These are phyloP conservation scores for Heliamphora pulchella DNA, from an alignment of 179 eudicot species.

Conservation along the genomic window DNA sequence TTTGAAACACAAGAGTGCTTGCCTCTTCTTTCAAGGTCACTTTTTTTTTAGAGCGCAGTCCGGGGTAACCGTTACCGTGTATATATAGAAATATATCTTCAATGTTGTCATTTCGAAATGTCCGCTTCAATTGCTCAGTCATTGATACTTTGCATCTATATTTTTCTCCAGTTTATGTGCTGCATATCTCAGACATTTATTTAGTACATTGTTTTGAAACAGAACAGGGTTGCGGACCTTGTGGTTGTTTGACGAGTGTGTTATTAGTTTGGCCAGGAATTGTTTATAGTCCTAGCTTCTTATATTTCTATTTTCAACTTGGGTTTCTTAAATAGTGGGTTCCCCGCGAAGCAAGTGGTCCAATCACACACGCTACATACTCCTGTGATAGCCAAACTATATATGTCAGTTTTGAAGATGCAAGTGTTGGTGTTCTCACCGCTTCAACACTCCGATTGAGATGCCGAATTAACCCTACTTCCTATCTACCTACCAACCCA, in stretches of 20 bases:
- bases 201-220: not conserved
- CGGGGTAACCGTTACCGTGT: too few relatives aligned
- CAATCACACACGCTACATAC: constrained; percentile 71
- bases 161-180: not conserved
- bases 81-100: too few relatives aligned
- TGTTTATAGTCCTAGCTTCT: constrained; percentile 5
- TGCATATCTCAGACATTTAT: not conserved
- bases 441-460: constrained; percentile 61
- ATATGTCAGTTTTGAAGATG: constrained; percentile 70
- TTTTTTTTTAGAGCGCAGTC: too few relatives aligned
- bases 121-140: not conserved
- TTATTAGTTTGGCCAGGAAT: not conserved
- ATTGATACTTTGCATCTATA: not conserved
- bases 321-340: constrained; percentile 47
- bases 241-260: constrained; percentile 2
- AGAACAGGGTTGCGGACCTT: not conserved
- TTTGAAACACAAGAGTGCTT: too few relatives aligned
- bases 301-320: constrained; percentile 4
- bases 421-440: constrained; percentile 62
- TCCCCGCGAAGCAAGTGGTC: constrained; percentile 66
- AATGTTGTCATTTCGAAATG: too few relatives aligned
- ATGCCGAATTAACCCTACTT: constrained; percentile 56
- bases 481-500: constrained; percentile 63
- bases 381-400: constrained; percentile 86
- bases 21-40: too few relatives aligned